Percentiles rank a stretch among this genome's conserved stretches.
Conservation (phyloP, 2,329 filamentous ascomycete genomes). For the Rutstroemia sydowiana region DNA sequence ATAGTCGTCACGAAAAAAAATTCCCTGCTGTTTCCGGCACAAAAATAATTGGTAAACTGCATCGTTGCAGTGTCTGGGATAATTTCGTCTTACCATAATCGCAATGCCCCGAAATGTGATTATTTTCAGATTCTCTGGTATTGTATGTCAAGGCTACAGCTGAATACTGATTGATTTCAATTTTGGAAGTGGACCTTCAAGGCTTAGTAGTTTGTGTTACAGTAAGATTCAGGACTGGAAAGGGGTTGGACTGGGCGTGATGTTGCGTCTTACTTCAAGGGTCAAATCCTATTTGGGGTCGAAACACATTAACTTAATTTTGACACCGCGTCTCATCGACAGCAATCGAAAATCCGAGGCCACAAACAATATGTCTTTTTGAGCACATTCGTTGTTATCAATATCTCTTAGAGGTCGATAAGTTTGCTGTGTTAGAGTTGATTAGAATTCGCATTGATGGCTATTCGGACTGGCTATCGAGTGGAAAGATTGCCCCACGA, state of each 20-base stretch:
- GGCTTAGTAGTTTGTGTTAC: neutral
- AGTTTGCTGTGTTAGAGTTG: neutral
- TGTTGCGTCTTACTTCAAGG: neutral
- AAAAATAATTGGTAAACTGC: too few species aligned
- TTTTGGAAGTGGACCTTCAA: too few species aligned
- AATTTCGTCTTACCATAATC: too few species aligned
- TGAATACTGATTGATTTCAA: too few species aligned
- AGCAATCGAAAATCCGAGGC: neutral
- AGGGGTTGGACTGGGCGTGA: neutral
- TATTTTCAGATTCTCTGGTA: too few species aligned
- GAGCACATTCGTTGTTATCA: neutral
- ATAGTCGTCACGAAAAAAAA: too few species aligned
- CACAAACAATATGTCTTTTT: neutral
- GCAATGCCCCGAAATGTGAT: too few species aligned
- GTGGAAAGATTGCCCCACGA: constrained; percentile 7
- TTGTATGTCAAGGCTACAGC: too few species aligned
- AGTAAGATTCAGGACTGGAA: neutral
- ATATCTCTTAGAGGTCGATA: neutral
- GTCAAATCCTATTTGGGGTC: neutral
- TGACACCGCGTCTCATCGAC: too few species aligned
- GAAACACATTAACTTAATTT: neutral
- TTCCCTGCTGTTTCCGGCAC: too few species aligned
- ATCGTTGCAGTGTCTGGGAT: too few species aligned
- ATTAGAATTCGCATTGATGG: neutral
- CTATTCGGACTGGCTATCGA: constrained; percentile 4